Conservation (phyloP, 1,284 basidiomycete genomes). For the Ustilago hordei region DNA sequence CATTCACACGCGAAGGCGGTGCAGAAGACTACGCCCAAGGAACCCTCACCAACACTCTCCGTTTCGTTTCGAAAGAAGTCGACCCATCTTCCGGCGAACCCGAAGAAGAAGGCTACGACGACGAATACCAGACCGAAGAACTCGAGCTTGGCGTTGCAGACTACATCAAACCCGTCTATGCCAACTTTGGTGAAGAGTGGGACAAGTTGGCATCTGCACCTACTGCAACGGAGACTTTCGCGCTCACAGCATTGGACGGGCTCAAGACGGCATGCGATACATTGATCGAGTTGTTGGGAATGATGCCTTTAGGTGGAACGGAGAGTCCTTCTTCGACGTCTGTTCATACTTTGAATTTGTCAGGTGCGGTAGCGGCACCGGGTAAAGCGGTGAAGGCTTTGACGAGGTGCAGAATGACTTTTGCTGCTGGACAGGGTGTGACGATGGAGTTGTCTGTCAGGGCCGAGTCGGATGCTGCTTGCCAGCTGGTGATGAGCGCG, state of each 20-base stretch:
- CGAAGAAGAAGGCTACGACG: constrained; percentile 97
- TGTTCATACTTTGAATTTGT: constrained; percentile 93
- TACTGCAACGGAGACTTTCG: constrained; percentile 88
- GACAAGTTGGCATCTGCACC: constrained; percentile 77
- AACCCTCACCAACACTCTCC: constrained; percentile 92
- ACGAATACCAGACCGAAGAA: constrained; percentile 98
- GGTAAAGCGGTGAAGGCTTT: constrained; percentile 89
- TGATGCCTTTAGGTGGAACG: constrained; percentile 85
- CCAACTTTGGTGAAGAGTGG: constrained; percentile 93
- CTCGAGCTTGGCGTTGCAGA: constrained; percentile 90
- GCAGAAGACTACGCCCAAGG: constrained; percentile 83
- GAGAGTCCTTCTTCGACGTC: constrained; percentile 76
- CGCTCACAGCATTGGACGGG: constrained; percentile 89
- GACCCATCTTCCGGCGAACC: constrained; percentile 96
- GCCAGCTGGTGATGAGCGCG: constrained; percentile 87
- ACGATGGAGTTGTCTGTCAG: constrained; percentile 93
- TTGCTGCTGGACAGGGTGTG: constrained; percentile 88
- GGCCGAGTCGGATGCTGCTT: constrained; percentile 87
- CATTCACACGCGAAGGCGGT: constrained; percentile 82
- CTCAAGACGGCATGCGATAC: constrained; percentile 89
- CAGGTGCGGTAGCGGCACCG: constrained; percentile 84
- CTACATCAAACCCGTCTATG: constrained; percentile 93
- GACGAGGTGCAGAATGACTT: constrained; percentile 94
- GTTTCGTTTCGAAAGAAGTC: constrained; percentile 96
- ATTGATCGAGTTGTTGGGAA: constrained; percentile 91